Percentiles rank a stretch among this genome's conserved stretches.
phyloP scores from a whole-genome alignment of 345 rosid species.

The Citrus sinensis region DVS_A1.0 CM039164.1:24643001-24643500 shows the following conservation, averaged over 20 bases:
- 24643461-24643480: slow-evolving; percentile 43
- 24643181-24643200: too few relatives aligned
- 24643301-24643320: background rate
- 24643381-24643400: slow-evolving; percentile 81
- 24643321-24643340: slow-evolving; percentile 28
- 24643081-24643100: too few relatives aligned
- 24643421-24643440: slow-evolving; percentile 49
- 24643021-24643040: background rate
- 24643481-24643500: slow-evolving; percentile 58
- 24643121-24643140: too few relatives aligned
- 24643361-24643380: slow-evolving; percentile 61
- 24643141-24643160: too few relatives aligned
- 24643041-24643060: background rate
- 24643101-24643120: too few relatives aligned
- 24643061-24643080: background rate
- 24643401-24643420: slow-evolving; percentile 59
- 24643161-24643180: too few relatives aligned
- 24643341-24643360: slow-evolving; percentile 48
- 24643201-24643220: background rate
- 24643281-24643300: background rate
- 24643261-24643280: background rate
- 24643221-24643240: background rate
- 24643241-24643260: background rate
- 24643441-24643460: slow-evolving; percentile 55
- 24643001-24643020: background rate